Percentiles rank a stretch among this genome's conserved stretches.
Evolutionary conservation across 2,329 filamentous ascomycete genomes (phyloP).

Genomic region (Botryotinia narcissicola): DNA sequence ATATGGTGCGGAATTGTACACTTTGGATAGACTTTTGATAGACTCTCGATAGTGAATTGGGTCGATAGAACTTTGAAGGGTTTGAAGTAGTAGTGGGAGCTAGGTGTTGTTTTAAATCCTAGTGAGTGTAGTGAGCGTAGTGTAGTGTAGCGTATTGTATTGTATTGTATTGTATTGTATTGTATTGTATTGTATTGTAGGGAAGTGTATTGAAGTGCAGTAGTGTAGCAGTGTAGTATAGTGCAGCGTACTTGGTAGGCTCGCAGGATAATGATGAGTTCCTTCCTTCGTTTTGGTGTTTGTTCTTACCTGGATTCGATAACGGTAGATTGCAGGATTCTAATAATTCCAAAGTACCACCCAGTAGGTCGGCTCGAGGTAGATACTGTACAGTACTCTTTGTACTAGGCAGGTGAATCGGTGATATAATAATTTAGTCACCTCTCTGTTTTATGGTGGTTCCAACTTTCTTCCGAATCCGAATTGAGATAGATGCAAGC

Average conservation of each 20-base stretch:
- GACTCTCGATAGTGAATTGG: background rate
- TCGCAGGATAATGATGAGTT: background rate
- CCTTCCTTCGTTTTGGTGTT: background rate
- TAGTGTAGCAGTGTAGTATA: too few species aligned
- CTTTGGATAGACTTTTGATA: background rate
- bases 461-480: background rate
- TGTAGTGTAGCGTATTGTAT: background rate
- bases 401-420: background rate
- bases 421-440: background rate
- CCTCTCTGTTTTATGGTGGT: background rate
- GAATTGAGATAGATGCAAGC: slow-evolving; percentile 2
- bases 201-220: too few species aligned
- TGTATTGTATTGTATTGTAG: too few species aligned
- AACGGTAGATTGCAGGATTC: background rate
- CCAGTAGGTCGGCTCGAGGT: background rate
- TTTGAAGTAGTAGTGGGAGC: background rate
- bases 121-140: background rate
- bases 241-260: background rate
- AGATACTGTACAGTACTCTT: background rate
- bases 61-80: background rate
- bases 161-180: too few species aligned
- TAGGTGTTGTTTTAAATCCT: background rate
- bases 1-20: background rate
- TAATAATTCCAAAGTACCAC: background rate
- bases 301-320: background rate